Base-by-base conservation (phyloP, 768 basidiomycete genomes). In the Trametes cubensis region DNA sequence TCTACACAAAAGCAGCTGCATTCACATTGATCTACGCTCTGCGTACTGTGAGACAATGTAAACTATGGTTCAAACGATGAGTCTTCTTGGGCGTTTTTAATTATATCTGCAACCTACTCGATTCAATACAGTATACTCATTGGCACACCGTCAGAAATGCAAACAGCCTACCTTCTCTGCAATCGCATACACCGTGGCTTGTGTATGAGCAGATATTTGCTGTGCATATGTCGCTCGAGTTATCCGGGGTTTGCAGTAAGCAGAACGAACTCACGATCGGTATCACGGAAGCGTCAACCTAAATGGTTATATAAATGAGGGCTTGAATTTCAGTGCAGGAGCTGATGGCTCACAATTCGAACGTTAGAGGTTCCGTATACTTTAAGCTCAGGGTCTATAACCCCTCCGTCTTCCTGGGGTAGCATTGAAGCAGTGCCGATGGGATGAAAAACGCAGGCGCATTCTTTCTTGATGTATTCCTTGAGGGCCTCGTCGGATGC, bases 311-410 rank as follows among this genome's bases (percentile, higher is more conserved):
- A 34, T 5, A 2, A 11, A 50, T 34, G 15, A 34, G 18, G 6
- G 25, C 28, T 15, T 30, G 48, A 10, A 7, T 4, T 21, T 10
- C 1, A 18, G 10, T 17, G 10, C 10, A 26, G 14, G 46, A 26
- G 21, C 20, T 21, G 23, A 26, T 5, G 20, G 47, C 57, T 41
- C 26, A 59, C 60, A 18, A 65, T 60, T 2, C 64, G 44, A 25
- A 62, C 48, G 57, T 62, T 62, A 11, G 56, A 34, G 13, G 60
- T 65, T 6, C 53, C 28, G 13, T 65, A 55, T 17, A 61, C 64
- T 28, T 58, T 61, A 11, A 65, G 23, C n/a, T 40, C n/a, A 0
- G 52, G 42, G 41, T 63, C 61, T 2, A 66, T 58, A 10, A 60
- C 61, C 10, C 65, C 61, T 14, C 61, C 65, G 18, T 63, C 61